Evolutionary conservation across 495 filamentous ascomycete genomes (phyloP).

Genomic region (Terfezia boudieri): DNA sequence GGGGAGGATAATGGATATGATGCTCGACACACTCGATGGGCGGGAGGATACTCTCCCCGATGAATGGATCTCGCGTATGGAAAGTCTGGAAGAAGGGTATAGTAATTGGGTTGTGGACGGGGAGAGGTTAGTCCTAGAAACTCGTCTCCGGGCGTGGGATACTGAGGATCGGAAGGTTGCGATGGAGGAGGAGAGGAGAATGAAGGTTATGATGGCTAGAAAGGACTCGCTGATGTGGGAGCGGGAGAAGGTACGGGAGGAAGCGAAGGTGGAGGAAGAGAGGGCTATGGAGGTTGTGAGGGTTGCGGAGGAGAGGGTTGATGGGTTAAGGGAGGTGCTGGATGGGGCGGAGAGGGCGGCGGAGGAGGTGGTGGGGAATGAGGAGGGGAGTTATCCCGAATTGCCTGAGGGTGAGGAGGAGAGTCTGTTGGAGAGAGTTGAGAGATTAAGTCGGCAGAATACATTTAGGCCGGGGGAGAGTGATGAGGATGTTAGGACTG

Average conservation of each 20-base stretch:
- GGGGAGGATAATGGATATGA: constrained; percentile 52
- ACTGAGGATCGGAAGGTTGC: constrained; percentile 7
- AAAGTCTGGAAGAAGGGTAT: constrained; percentile 59
- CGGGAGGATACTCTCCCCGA: constrained; percentile 65
- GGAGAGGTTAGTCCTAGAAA: constrained; percentile 15
- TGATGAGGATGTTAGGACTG: constrained; percentile 2
- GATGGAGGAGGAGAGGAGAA: constrained; percentile 7
- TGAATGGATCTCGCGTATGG: constrained; percentile 65
- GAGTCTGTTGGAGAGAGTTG: constrained; percentile 10
- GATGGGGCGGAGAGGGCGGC: constrained; percentile 1
- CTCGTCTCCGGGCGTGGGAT: constrained; percentile 10
- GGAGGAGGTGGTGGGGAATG: constrained; percentile 14
- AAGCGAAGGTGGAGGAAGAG: constrained; percentile 10
- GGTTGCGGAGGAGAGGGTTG: background rate
- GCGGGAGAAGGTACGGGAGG: constrained; percentile 8
- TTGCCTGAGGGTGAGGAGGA: constrained; percentile 15
- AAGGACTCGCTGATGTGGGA: constrained; percentile 11
- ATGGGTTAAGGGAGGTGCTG: background rate
- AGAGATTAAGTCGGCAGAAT: background rate
- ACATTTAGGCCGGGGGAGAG: background rate
- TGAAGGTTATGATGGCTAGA: constrained; percentile 1
- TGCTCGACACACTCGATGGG: constrained; percentile 70
- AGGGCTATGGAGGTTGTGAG: background rate
- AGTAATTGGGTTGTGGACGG: constrained; percentile 39
- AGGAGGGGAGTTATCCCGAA: constrained; percentile 12